These are phyloP conservation scores for Neostapfia colusana DNA, from an alignment of 176 grass and related monocot species.

Conservation along the genomic window DNA sequence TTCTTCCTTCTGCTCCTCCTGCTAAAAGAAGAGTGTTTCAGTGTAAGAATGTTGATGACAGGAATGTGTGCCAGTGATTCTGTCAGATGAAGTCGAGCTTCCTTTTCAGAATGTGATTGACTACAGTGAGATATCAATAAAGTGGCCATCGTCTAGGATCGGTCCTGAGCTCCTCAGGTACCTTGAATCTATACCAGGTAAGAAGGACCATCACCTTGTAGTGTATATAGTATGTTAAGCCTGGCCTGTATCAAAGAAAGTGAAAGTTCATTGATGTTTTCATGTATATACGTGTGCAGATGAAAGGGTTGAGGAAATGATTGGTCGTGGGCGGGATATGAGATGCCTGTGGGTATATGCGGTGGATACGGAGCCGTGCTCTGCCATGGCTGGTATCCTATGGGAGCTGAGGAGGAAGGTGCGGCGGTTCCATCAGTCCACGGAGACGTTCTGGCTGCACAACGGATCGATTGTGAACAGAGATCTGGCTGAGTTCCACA, in stretches of 20 bases:
- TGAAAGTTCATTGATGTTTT: not conserved
- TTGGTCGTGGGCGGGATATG: slow-evolving; percentile 56
- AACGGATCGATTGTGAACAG: slow-evolving; percentile 74
- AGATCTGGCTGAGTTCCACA: slow-evolving; percentile 67
- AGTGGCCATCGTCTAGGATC: slow-evolving; percentile 80
- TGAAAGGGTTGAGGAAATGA: slow-evolving; percentile 73
- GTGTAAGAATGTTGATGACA: slow-evolving; percentile 46
- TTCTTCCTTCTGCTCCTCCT: slow-evolving; percentile 27
- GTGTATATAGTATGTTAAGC: not conserved
- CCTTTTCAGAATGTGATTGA: slow-evolving; percentile 92
- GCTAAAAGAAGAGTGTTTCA: not conserved
- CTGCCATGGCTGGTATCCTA: slow-evolving; percentile 78
- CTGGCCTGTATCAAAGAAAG: not conserved
- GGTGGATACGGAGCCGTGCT: slow-evolving; percentile 60
- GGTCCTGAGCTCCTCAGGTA: slow-evolving; percentile 65
- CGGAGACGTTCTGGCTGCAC: slow-evolving; percentile 92
- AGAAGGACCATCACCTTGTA: not conserved
- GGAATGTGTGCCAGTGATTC: slow-evolving; percentile 94
- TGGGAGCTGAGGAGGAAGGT: slow-evolving; percentile 86
- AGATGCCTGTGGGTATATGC: slow-evolving; percentile 88
- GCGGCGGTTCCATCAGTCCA: slow-evolving; percentile 75
- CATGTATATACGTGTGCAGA: slow-evolving; percentile 41
- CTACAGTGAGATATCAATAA: slow-evolving; percentile 83
- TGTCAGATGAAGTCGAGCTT: slow-evolving; percentile 90
- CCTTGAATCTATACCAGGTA: slow-evolving; percentile 79